These are phyloP conservation scores for Solanum tarijense DNA, from an alignment of 257 asterid species.

Conservation along the genomic window DNA sequence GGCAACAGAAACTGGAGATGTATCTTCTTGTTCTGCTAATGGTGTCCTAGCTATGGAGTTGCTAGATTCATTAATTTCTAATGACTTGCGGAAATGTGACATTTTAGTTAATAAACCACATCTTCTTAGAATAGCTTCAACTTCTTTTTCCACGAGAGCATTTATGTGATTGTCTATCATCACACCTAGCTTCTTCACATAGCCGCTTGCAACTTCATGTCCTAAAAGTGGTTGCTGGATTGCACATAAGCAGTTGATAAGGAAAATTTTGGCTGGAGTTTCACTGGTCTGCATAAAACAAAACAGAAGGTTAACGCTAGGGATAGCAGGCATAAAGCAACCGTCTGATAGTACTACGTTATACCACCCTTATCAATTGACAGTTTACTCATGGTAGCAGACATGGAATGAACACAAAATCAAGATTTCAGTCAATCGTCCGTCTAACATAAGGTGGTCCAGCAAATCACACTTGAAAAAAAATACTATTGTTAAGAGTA, in stretches of 20 bases:
- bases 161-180: constrained; percentile 67
- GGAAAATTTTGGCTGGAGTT: constrained; percentile 79
- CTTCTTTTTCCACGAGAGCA: constrained; percentile 77
- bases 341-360: not conserved
- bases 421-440: not conserved
- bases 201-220: constrained; percentile 66
- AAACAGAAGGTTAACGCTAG: not conserved
- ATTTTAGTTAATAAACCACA: constrained; percentile 76
- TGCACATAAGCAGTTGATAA: constrained; percentile 87
- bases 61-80: constrained; percentile 10
- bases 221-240: constrained; percentile 76
- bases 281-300: constrained; percentile 57
- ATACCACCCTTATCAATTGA: not conserved
- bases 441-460: not conserved
- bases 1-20: constrained; percentile 55
- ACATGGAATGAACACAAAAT: not conserved
- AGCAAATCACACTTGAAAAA: not conserved
- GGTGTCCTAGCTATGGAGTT: constrained; percentile 26
- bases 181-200: constrained; percentile 58
- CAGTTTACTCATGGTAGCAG: not conserved
- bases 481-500: not conserved
- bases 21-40: constrained; percentile 64
- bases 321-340: not conserved
- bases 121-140: constrained; percentile 48
- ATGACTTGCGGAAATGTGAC: constrained; percentile 43